Percentiles rank a stretch among this genome's conserved stretches.
Evolutionary conservation across 179 eudicot genomes (phyloP).

Genomic region (Silene vulgaris): DNA sequence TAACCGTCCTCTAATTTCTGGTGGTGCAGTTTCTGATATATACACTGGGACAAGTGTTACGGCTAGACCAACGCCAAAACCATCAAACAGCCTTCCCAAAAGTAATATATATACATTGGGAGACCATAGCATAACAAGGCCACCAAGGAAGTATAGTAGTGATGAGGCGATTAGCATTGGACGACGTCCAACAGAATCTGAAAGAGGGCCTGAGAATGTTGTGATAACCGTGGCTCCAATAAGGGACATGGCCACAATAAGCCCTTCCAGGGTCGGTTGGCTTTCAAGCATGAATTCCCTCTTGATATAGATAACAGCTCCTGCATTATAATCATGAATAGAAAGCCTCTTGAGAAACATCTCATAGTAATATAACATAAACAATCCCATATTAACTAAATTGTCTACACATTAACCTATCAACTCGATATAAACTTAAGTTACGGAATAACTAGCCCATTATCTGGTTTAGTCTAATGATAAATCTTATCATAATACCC

Average conservation of each 20-base stretch:
- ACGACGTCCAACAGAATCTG: slow-evolving; percentile 55
- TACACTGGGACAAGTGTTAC: slow-evolving; percentile 53
- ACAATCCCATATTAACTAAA: background rate
- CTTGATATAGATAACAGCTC: slow-evolving; percentile 51
- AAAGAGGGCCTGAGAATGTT: slow-evolving; percentile 53
- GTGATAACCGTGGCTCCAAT: slow-evolving; percentile 58
- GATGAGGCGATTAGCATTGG: slow-evolving; percentile 58
- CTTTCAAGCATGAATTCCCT: slow-evolving; percentile 36
- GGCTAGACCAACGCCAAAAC: slow-evolving; percentile 55
- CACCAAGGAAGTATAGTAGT: slow-evolving; percentile 39
- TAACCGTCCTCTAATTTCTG: slow-evolving; percentile 57
- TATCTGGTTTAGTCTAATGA: too few relatives aligned
- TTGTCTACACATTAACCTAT: background rate
- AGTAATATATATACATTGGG: slow-evolving; percentile 56
- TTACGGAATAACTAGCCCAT: background rate
- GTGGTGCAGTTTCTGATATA: slow-evolving; percentile 58
- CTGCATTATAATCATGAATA: slow-evolving; percentile 23
- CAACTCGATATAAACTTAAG: background rate
- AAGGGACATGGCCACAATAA: slow-evolving; percentile 62
- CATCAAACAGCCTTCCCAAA: slow-evolving; percentile 45
- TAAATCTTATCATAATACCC: background rate
- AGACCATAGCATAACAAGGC: slow-evolving; percentile 60
- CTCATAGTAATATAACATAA: background rate
- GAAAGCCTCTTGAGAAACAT: background rate
- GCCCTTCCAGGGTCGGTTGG: slow-evolving; percentile 41